A percentile compares a stretch with the other conserved stretches of the same genome.
Conservation (phyloP, 2,329 filamentous ascomycete genomes). For the Pezicula carpinea region DNA sequence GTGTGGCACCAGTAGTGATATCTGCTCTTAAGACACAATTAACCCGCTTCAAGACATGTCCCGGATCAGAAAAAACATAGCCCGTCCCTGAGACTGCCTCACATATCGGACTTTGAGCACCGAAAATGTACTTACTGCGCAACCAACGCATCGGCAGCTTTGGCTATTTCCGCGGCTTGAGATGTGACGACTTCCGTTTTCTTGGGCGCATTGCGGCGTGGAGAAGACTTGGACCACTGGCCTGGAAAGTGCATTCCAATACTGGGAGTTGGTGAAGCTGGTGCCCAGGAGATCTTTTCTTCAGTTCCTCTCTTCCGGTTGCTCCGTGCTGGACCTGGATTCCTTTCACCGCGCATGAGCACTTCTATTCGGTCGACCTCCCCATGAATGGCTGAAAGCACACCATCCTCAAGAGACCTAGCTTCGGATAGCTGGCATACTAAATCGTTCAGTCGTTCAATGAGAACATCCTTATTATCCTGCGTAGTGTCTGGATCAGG, state of each 20-base stretch:
- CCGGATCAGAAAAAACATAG: too few species aligned
- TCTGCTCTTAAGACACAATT: too few species aligned
- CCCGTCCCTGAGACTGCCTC: too few species aligned
- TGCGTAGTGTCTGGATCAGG: constrained; percentile 17
- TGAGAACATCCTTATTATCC: constrained; percentile 28
- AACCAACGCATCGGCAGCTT: constrained; percentile 42
- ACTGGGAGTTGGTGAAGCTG: constrained; percentile 17
- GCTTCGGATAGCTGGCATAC: constrained; percentile 26
- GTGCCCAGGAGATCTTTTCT: constrained; percentile 20
- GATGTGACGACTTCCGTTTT: constrained; percentile 9
- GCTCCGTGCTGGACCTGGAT: background rate
- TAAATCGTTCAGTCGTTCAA: constrained; percentile 30
- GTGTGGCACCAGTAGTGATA: too few species aligned
- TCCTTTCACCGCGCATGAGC: constrained; percentile 16
- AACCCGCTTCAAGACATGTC: too few species aligned
- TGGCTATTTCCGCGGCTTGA: constrained; percentile 33
- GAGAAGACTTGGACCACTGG: background rate
- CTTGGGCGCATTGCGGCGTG: background rate
- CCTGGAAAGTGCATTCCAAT: constrained; percentile 14
- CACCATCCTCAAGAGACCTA: constrained; percentile 21
- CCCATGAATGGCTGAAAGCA: constrained; percentile 28
- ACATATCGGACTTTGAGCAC: too few species aligned
- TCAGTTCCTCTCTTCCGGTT: constrained; percentile 8
- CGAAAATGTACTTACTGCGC: constrained; percentile 28
- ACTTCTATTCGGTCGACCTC: constrained; percentile 34